Base-by-base conservation (phyloP, 2,329 filamentous ascomycete genomes). In the Chalaropsis thielavioides region DNA sequence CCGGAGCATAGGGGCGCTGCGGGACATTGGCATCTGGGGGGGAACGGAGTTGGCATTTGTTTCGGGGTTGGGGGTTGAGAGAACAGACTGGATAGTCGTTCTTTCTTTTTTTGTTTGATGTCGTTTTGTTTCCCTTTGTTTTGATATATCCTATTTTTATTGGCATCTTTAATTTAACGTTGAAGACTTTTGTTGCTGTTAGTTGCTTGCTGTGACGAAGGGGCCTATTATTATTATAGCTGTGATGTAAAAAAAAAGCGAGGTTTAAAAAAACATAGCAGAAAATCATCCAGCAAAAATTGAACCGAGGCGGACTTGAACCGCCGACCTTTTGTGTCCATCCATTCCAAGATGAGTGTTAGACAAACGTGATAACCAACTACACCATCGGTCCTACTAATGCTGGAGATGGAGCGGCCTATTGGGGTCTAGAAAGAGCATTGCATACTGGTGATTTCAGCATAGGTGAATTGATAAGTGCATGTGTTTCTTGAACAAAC, bases 11-110 rank as follows among this genome's bases (percentile, higher is more conserved):
- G 27, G 51, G 11, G 51, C 31, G 31, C 31, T 31, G 31, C 3
- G 31, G 31, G 31, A 56, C 19, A 31, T 19, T 63, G 66, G 67
- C 27, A 62, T 66, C 58, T 68, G 49, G 22, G 67, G 67, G 35
- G 46, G 24, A 38, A 72, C 73, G 49, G 72, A 80, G 65, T 81
- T 79, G 38, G 79, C 79, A 46, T 76, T 78, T n/a, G 78, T 82
- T 67, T 79, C 79, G 43, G 80, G 80, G 75, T 81, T 81, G 70
- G 74, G 73, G 19, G 19, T 63, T 38, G 61, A 51, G 19, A 51
- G 35, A 8, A 51, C 22, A 63, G 43, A 43, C 62, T 59, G n/a
- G 51, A 13, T n/a, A 40, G 22, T 64, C 38, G 62, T 44, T 46
- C 40, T 64, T 62, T 31, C 15, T 51, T 62, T 22, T 40, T 40